A percentile compares a stretch with the other conserved stretches of the same genome.
Conservation (phyloP, 2,329 filamentous ascomycete species). For the Pseudocercospora crystallina region DNA sequence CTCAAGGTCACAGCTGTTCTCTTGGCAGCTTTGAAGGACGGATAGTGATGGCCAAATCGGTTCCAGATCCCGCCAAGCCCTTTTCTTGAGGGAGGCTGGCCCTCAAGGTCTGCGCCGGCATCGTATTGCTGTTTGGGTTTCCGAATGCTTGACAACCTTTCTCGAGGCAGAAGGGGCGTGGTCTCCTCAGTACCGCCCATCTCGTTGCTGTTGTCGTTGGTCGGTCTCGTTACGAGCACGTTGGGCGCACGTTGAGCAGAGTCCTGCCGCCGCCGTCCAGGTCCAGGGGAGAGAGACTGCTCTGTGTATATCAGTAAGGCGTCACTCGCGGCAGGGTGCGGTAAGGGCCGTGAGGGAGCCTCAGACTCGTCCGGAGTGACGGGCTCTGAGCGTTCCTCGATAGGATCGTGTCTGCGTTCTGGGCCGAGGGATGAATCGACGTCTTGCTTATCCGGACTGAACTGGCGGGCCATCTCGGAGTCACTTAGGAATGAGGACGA, state of each 20-base stretch:
- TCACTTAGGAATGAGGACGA: constrained; percentile 39
- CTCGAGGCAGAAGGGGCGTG: constrained; percentile 39
- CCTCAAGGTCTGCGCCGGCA: constrained; percentile 27
- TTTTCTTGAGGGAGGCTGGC: constrained; percentile 9
- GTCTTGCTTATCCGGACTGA: constrained; percentile 17
- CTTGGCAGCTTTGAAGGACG: constrained; percentile 21
- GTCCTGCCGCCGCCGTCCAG: constrained; percentile 1
- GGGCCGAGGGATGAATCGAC: neutral
- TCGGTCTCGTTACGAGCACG: constrained; percentile 25
- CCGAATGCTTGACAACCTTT: constrained; percentile 24
- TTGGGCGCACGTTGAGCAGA: constrained; percentile 23
- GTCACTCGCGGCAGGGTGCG: constrained; percentile 3
- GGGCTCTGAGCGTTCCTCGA: constrained; percentile 37
- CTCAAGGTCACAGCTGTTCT: constrained; percentile 38
- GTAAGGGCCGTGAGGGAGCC: constrained; percentile 2
- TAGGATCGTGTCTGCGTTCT: constrained; percentile 26
- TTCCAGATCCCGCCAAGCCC: constrained; percentile 28
- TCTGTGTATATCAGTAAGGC: constrained; percentile 18
- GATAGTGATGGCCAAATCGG: constrained; percentile 31
- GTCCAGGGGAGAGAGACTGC: constrained; percentile 2
- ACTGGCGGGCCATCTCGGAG: constrained; percentile 30
- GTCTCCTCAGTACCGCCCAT: constrained; percentile 24
- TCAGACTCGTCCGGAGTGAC: constrained; percentile 27
- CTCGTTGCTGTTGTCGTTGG: constrained; percentile 22
- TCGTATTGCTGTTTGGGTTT: constrained; percentile 24